These are phyloP conservation scores for Rosa multiflora DNA, from an alignment of 306 rosid genomes.

Conservation along the genomic window DNA sequence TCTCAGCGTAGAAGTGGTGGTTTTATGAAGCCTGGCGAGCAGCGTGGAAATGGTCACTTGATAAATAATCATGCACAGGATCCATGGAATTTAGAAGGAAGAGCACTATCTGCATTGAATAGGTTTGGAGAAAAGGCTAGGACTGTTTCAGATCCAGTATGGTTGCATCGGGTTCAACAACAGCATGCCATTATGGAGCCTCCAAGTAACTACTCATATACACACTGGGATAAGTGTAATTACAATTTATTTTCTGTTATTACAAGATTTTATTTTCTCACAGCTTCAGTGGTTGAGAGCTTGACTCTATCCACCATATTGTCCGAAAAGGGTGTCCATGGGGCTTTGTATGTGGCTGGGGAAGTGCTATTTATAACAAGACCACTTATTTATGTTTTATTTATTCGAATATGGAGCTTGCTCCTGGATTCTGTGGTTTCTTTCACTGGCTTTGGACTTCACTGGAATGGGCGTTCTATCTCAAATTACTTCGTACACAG, in stretches of 20 bases:
- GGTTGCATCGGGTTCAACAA: constrained; percentile 58
- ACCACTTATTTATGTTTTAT: constrained; percentile 84
- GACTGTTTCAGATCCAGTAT: constrained; percentile 51
- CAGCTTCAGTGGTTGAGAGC: constrained; percentile 55
- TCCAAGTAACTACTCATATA: constrained; percentile 38
- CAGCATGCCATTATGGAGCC: constrained; percentile 61
- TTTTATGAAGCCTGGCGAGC: constrained; percentile 34
- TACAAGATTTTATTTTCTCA: constrained; percentile 26
- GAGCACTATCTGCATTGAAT: constrained; percentile 80
- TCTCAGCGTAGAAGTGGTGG: constrained; percentile 37
- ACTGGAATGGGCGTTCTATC: constrained; percentile 60
- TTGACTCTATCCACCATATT: constrained; percentile 55
- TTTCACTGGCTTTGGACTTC: constrained; percentile 71
- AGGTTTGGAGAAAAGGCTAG: constrained; percentile 80
- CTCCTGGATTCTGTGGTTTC: constrained; percentile 93
- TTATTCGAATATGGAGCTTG: constrained; percentile 62
- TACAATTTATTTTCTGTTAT: constrained; percentile 27
- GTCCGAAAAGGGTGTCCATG: constrained; percentile 67
- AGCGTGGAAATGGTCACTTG: constrained; percentile 37
- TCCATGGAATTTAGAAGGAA: constrained; percentile 74
- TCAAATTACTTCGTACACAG: constrained; percentile 39
- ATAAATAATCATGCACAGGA: constrained; percentile 39
- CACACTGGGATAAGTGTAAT: neutral
- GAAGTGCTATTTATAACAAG: constrained; percentile 73
- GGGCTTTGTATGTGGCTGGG: constrained; percentile 61